A percentile compares a stretch with the other conserved stretches of the same genome.
phyloP scores from a whole-genome alignment of 257 asterid species.

The Solanum appendiculatum region DNA sequence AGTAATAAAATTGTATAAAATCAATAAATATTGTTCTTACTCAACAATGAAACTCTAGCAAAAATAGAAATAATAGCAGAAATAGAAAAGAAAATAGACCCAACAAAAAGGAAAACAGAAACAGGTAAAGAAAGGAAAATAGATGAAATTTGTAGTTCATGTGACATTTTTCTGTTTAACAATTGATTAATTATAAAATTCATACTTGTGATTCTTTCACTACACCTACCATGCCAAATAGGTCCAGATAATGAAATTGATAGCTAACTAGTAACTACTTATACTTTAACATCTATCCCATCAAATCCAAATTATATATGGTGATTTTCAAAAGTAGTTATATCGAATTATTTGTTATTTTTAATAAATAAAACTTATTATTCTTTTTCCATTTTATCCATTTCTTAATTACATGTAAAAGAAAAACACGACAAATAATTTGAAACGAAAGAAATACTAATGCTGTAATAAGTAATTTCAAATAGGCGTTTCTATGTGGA shows the following conservation, averaged over 20 bases:
- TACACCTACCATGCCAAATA: constrained; percentile 32
- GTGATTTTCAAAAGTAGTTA: not conserved
- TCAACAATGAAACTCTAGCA: not conserved
- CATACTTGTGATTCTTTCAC: not conserved
- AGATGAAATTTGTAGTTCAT: not conserved
- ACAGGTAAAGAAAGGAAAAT: not conserved
- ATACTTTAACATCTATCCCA: not conserved
- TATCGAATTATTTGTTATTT: not conserved
- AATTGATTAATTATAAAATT: not conserved
- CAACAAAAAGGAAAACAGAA: not conserved
- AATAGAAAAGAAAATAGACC: not conserved
- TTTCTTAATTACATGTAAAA: too few relatives aligned
- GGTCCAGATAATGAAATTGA: not conserved
- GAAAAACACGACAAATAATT: not conserved
- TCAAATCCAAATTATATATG: not conserved
- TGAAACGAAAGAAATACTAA: not conserved
- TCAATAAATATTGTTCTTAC: not conserved
- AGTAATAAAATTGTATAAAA: not conserved
- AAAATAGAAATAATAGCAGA: not conserved
- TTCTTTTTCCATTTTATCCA: accelerated
- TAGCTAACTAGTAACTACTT: too few relatives aligned
- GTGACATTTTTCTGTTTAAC: not conserved
- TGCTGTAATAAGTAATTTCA: not conserved
- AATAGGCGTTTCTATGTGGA: not conserved
- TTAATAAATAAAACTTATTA: not conserved